These are phyloP conservation scores for Pleurotus eryngii DNA, from an alignment of 768 basidiomycete species.

Conservation along the genomic window DNA sequence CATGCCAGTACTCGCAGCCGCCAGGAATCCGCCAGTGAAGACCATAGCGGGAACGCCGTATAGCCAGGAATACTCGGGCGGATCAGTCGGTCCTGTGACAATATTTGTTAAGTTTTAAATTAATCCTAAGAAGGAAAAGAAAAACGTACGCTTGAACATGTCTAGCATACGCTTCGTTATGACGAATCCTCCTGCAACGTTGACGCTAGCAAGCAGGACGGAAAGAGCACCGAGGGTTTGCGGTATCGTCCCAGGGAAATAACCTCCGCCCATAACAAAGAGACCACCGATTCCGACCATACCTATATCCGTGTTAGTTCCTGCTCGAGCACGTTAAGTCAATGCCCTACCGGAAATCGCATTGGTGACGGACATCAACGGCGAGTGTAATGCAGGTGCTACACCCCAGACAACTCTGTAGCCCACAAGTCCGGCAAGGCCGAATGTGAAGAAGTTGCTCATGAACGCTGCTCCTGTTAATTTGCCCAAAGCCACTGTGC, in stretches of 20 bases:
- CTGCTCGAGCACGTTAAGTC: background rate
- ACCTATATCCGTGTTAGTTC: conserved; percentile 22
- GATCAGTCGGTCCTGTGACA: conserved; percentile 67
- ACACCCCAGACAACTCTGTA: conserved; percentile 90
- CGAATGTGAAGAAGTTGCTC: conserved; percentile 87
- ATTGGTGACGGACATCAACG: conserved; percentile 89
- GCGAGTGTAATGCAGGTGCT: conserved; percentile 83
- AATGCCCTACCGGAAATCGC: conserved; percentile 70
- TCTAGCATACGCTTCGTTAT: conserved; percentile 92
- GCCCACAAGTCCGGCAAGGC: conserved; percentile 81
- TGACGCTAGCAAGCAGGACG: conserved; percentile 84
- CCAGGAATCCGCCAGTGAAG: conserved; percentile 80
- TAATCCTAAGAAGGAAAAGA: background rate
- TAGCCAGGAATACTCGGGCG: conserved; percentile 84
- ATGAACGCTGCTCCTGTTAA: conserved; percentile 80
- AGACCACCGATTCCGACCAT: conserved; percentile 84
- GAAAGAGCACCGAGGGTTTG: conserved; percentile 78
- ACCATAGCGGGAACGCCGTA: conserved; percentile 77
- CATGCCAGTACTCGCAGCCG: conserved; percentile 82
- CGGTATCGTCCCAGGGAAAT: conserved; percentile 75
- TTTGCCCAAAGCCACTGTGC: conserved; percentile 70
- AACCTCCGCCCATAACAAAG: conserved; percentile 90
- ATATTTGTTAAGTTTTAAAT: conserved; percentile 2
- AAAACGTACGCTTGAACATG: conserved; percentile 77
- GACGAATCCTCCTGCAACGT: conserved; percentile 86